phyloP scores from a whole-genome alignment of 495 filamentous ascomycete genomes.

The Letharia lupina region DNA sequence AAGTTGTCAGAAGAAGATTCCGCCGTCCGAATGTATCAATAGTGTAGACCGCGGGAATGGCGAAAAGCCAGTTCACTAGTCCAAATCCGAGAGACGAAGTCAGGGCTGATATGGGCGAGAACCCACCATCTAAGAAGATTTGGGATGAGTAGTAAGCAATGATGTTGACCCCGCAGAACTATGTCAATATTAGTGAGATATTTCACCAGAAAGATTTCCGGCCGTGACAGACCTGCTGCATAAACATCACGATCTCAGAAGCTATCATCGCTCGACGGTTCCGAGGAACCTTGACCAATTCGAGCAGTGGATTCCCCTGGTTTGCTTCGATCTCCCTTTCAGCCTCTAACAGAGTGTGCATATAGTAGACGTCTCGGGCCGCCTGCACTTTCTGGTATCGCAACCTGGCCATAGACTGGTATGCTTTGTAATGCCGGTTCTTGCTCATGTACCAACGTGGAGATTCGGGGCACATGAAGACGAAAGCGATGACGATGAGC shows the following conservation, averaged over 20 bases:
- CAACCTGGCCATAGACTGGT: constrained; percentile 54
- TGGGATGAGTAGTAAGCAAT: constrained; percentile 49
- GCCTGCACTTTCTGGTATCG: constrained; percentile 67
- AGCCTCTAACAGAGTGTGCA: constrained; percentile 60
- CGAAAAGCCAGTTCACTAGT: constrained; percentile 12
- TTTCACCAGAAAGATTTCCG: not conserved
- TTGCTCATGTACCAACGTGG: constrained; percentile 75
- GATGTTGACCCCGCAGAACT: constrained; percentile 54
- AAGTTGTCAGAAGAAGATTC: constrained; percentile 67
- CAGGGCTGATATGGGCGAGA: constrained; percentile 49
- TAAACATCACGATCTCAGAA: constrained; percentile 73
- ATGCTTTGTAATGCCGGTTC: constrained; percentile 56
- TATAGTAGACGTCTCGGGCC: constrained; percentile 75
- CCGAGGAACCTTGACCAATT: constrained; percentile 64
- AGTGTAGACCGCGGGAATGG: constrained; percentile 12
- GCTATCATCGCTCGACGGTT: constrained; percentile 72
- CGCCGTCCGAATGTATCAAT: constrained; percentile 30
- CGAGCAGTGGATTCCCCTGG: constrained; percentile 53
- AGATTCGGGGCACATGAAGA: constrained; percentile 67
- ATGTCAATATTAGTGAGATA: not conserved
- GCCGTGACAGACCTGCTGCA: constrained; percentile 58
- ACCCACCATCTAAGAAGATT: constrained; percentile 45
- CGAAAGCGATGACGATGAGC: constrained; percentile 57
- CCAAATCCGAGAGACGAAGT: constrained; percentile 49
- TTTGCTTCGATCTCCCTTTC: constrained; percentile 50